Base-by-base conservation (phyloP, 768 basidiomycete species). In the Lactifluus subvellereus region DNA sequence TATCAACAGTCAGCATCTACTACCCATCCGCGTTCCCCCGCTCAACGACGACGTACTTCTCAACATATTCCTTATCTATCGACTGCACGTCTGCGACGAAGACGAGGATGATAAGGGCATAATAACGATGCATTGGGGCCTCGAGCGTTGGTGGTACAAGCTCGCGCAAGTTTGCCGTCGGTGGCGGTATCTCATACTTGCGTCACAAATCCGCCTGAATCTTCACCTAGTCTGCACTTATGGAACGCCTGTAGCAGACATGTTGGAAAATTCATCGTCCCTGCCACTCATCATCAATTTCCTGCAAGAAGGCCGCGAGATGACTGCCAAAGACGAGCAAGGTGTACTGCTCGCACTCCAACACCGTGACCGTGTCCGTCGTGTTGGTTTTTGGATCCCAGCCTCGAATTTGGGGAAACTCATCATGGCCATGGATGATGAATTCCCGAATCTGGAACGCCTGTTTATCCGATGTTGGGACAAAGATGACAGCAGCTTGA, bases 71-170 rank as follows among this genome's bases (percentile, higher is more conserved):
- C 10, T 48, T 27, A 11, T 48, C 10, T 48, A 48, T 27, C 47
- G 47, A 13, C 22, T 49, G 22, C 14, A 53, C 2, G 20, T 48
- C 78, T 76, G 47, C 52, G 32, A 52, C 38, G 45, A 65, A 32
- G 32, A 10, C 57, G 47, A 48, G 22, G 47, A 48, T 20, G 47
- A 48, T 6, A 13, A 27, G 4, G 47, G 47, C 20, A 27, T 8
- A 13, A 22, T 48, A 5, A 48, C 11, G 27, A 48, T 48, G 47
- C 20, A 67, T 11, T 55, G 50, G 48, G 20, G 53, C 50, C 33
- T 43, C 48, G n/a, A 38, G 48, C 27, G 42, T 22, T 55, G 10
- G 47, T 48, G 47, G 47, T 48, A 48, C 47, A 22, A 22, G 22
- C 22, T 48, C 20, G 11, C 6, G 10, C 47, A 48, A 5, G 47